Evolutionary conservation across 192 early-diverging fungal genomes (phyloP), one percentile per base, ranked within the genome.

Genomic region (Endogone sp.): DNA sequence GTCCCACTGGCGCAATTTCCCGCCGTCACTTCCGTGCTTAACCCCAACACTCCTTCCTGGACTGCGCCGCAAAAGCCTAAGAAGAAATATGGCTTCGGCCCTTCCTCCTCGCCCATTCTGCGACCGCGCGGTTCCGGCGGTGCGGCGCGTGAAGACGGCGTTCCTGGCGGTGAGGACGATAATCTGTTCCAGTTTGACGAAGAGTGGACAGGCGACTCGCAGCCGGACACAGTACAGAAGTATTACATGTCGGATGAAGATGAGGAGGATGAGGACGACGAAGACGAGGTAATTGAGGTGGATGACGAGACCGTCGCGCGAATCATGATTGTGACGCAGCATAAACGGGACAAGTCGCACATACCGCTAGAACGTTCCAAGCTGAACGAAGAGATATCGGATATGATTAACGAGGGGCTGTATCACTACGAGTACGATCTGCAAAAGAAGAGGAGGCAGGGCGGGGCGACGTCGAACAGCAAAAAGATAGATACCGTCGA

Each of bases 351-450:
- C 73, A 85, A 85, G 70, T 81, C 85, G 20, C 89, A 93, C 66
- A 80, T 86, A 21, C 87, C 90, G 44, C 94, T 86, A 71, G 93
- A 94, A 67, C 90, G 93, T 75, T 84, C 87, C 71, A 80, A 87
- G 2, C 85, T 85, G 76, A 86, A 93, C 31, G 91, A 90, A 55
- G 94, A 96, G 44, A 85, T 96, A 70, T 82, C 88, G 28, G 93
- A 96, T 62, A 94, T 95, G 75, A 98, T 98, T 76, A 98, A 91
- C 78, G 96, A 98, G 75, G 96, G 95, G 2, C 82, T 98, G n/a
- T 92, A 91, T 72, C 84, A 92, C 67, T 98, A 96, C 66, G 95
- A 98, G 71, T 77, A 85, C 55, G 89, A 91, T 30, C 78, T 93
- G 66, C 87, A 85, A 30, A 71, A 80, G 65, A 75, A 57, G 31